phyloP scores from a whole-genome alignment of 2,329 filamentous ascomycete species.

The Pseudogymnoascus sp. region DNA sequence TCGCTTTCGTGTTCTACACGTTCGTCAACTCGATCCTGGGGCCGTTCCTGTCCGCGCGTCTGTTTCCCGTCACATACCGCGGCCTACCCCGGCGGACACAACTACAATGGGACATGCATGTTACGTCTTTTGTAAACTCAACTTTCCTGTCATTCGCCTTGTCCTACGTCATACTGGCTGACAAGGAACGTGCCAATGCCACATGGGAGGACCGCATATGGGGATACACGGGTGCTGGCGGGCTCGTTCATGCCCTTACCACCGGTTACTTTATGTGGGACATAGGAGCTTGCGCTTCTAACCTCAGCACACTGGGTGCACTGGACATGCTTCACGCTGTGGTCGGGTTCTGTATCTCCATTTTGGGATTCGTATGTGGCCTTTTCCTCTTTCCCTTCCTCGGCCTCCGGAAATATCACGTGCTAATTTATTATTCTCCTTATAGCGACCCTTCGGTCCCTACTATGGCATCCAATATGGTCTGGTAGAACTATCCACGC shows the following conservation, averaged over 20 bases:
- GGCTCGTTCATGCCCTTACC: conserved; percentile 66
- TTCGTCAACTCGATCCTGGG: conserved; percentile 58
- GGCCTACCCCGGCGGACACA: conserved; percentile 51
- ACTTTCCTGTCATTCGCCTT: conserved; percentile 60
- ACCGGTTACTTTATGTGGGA: conserved; percentile 79
- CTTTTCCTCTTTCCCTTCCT: background rate
- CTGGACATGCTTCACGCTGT: conserved; percentile 62
- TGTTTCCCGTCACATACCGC: conserved; percentile 54
- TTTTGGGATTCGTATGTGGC: conserved; percentile 65
- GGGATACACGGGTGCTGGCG: conserved; percentile 66
- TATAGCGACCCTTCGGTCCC: conserved; percentile 70
- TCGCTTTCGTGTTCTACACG: conserved; percentile 60
- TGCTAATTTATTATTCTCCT: conserved; percentile 12
- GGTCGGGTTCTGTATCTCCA: conserved; percentile 49
- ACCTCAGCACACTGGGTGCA: conserved; percentile 67
- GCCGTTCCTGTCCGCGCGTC: conserved; percentile 51
- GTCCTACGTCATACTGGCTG: conserved; percentile 60
- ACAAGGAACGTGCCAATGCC: conserved; percentile 59
- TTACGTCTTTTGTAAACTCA: conserved; percentile 71
- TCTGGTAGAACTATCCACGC: conserved; percentile 75
- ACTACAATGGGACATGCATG: conserved; percentile 75
- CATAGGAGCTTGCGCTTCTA: conserved; percentile 54
- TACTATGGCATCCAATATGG: conserved; percentile 74
- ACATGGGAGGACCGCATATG: conserved; percentile 60
- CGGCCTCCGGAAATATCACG: background rate